phyloP scores from a whole-genome alignment of 2,329 filamentous ascomycete species.

The Ceratocystiopsis minuta region DNA sequence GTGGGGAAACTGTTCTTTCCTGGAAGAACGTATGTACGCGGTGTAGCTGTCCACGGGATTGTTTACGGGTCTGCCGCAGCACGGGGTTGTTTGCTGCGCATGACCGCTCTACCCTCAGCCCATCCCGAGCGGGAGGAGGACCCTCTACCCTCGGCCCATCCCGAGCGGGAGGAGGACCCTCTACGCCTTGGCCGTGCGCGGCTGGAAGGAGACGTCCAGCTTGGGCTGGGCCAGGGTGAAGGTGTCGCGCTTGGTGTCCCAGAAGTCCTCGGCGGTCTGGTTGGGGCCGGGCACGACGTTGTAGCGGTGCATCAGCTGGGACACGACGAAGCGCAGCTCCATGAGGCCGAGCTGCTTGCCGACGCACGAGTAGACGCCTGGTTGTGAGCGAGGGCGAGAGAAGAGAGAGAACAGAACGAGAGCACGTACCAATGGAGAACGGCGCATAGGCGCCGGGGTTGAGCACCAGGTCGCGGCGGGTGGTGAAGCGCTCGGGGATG shows the following conservation, averaged over 20 bases:
- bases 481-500: slow-evolving; percentile 18
- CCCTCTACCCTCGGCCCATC: no score
- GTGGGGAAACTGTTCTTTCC: no score
- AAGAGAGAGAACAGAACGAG: neutral
- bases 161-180: no score
- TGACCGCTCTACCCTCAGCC: no score
- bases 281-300: slow-evolving; percentile 8
- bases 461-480: slow-evolving; percentile 13
- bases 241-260: neutral
- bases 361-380: slow-evolving; percentile 18
- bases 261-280: slow-evolving; percentile 6
- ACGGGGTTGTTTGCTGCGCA: no score
- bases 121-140: no score
- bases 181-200: no score
- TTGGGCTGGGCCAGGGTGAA: slow-evolving; percentile 1
- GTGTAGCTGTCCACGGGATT: no score
- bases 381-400: neutral
- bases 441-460: slow-evolving; percentile 11
- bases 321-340: slow-evolving; percentile 12
- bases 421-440: slow-evolving; percentile 12
- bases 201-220: neutral
- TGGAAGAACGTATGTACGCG: no score
- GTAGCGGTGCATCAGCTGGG: slow-evolving; percentile 8
- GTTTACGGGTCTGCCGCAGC: no score
- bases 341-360: slow-evolving; percentile 20